Evolutionary conservation across 495 filamentous ascomycete genomes (phyloP).

Genomic region (Talaromyces stipitatus): DNA sequence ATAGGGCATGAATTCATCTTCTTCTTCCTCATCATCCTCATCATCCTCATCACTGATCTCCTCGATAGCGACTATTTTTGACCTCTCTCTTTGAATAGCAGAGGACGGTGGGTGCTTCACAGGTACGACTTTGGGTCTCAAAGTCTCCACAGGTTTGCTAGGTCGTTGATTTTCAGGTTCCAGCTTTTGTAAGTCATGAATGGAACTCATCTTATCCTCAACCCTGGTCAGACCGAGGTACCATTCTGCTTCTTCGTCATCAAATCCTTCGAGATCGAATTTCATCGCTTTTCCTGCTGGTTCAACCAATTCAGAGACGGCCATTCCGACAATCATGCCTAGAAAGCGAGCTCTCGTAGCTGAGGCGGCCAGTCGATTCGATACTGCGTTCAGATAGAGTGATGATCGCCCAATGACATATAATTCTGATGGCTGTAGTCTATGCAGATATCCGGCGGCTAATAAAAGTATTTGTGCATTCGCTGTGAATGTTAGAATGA

Average conservation of each 20-base stretch:
- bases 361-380: conserved; percentile 75
- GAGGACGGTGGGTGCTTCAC: not conserved
- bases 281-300: conserved; percentile 62
- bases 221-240: conserved; percentile 60
- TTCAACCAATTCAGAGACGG: conserved; percentile 74
- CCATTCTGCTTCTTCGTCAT: conserved; percentile 64
- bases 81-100: conserved; percentile 17
- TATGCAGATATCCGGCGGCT: conserved; percentile 65
- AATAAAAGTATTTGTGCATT: conserved; percentile 76
- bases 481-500: conserved; percentile 39
- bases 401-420: conserved; percentile 60
- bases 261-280: conserved; percentile 78
- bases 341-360: conserved; percentile 71
- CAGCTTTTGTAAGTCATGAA: conserved; percentile 40
- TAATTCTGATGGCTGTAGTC: conserved; percentile 51
- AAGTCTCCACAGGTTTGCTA: not conserved
- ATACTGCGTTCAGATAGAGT: conserved; percentile 66
- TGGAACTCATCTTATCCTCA: conserved; percentile 54
- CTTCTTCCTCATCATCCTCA: conserved; percentile 46
- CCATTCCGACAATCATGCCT: conserved; percentile 82
- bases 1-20: conserved; percentile 74
- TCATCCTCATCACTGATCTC: conserved; percentile 54
- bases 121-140: not conserved
- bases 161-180: conserved; percentile 3
- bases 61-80: conserved; percentile 57